Evolutionary conservation across 2,329 filamentous ascomycete species (phyloP).

Genomic region (Pseudogymnoascus pannorum): DNA sequence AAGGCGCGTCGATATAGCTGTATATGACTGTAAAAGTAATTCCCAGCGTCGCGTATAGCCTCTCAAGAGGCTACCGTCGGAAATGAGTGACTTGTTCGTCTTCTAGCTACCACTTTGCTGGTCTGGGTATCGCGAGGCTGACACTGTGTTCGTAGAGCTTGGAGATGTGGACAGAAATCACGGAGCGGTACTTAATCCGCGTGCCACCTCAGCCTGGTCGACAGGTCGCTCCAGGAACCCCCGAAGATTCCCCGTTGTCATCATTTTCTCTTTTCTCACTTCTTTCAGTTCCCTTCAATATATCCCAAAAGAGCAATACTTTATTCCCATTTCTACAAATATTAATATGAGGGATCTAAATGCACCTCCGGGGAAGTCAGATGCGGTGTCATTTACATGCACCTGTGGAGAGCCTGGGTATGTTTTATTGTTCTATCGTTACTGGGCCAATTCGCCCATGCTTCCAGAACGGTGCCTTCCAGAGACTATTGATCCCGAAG

Average conservation of each 20-base stretch:
- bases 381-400: conserved; percentile 27
- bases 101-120: conserved; percentile 1
- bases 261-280: background rate
- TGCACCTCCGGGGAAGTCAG: conserved; percentile 19
- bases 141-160: conserved; percentile 12
- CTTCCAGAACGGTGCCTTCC: conserved; percentile 14
- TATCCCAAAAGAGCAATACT: background rate
- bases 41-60: background rate
- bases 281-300: background rate
- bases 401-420: conserved; percentile 22
- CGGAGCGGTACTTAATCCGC: conserved; percentile 1
- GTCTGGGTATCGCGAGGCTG: conserved; percentile 11
- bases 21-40: background rate
- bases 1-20: background rate
- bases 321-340: background rate
- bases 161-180: conserved; percentile 8
- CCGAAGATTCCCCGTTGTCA: background rate
- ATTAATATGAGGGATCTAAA: background rate
- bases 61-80: background rate
- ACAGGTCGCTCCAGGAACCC: background rate
- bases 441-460: conserved; percentile 22
- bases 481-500: conserved; percentile 12
- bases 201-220: conserved; percentile 3
- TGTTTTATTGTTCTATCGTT: conserved; percentile 30
- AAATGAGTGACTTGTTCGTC: conserved; percentile 2